These are phyloP conservation scores for Populus trichocarpa DNA, from an alignment of 441 rosid species.

Conservation along the genomic window DNA sequence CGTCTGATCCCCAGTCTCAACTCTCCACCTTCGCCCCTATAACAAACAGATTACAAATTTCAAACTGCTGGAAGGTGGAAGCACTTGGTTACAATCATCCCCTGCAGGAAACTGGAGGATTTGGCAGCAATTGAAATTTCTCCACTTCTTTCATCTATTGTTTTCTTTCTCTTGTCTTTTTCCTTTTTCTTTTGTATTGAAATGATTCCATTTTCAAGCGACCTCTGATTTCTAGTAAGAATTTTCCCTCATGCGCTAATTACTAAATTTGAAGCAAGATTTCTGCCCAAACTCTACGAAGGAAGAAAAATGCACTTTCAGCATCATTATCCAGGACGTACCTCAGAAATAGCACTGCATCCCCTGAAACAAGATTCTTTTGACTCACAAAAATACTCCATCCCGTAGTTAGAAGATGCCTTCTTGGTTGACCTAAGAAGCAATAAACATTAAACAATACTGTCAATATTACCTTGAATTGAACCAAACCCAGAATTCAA, in stretches of 20 bases:
- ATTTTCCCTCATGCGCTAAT: background rate
- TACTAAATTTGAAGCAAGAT: background rate
- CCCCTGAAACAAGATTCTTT: constrained; percentile 90
- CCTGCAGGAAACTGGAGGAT: background rate
- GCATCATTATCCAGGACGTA: constrained; percentile 24
- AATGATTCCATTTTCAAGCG: background rate
- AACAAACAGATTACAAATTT: constrained; percentile 9
- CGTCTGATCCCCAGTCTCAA: constrained; percentile 87
- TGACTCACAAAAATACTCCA: constrained; percentile 94
- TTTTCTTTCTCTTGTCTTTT: background rate
- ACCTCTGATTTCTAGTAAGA: background rate
- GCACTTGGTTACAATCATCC: background rate
- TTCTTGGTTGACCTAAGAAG: constrained; percentile 87
- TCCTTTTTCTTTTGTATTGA: background rate
- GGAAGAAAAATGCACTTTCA: background rate
- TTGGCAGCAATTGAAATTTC: background rate
- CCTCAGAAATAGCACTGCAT: constrained; percentile 91
- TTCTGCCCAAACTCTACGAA: background rate
- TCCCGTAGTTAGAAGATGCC: constrained; percentile 96
- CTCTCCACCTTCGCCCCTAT: constrained; percentile 77
- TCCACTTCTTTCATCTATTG: background rate
- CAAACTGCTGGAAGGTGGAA: constrained; percentile 4
- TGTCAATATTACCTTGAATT: background rate
- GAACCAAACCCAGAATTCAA: constrained; percentile 6
- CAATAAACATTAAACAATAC: constrained; percentile 15